Percentiles rank a stretch among this genome's conserved stretches.
phyloP scores from a whole-genome alignment of 2,329 filamentous ascomycete genomes.

The Apiospora pterosperma region DNA sequence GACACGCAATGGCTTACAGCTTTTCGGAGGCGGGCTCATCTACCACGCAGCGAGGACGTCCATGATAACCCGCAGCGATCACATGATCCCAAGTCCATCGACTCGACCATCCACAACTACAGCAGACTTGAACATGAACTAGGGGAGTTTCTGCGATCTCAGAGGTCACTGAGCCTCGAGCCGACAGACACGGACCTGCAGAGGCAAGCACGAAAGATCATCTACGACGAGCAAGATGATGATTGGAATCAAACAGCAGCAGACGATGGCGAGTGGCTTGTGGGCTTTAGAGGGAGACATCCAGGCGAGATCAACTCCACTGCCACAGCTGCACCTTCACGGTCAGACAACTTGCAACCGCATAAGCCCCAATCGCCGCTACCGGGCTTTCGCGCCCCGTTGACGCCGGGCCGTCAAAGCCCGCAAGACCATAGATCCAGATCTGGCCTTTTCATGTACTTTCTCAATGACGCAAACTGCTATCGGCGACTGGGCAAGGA shows the following conservation, averaged over 20 bases:
- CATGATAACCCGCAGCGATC: conserved; percentile 45
- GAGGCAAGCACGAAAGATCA: conserved; percentile 55
- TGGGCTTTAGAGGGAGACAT: conserved; percentile 49
- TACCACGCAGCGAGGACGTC: conserved; percentile 56
- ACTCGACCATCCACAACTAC: conserved; percentile 58
- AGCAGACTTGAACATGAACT: conserved; percentile 54
- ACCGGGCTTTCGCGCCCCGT: neutral
- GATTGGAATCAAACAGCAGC: conserved; percentile 62
- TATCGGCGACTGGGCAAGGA: conserved; percentile 53
- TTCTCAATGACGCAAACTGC: conserved; percentile 59
- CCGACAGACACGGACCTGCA: conserved; percentile 54
- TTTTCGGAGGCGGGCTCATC: conserved; percentile 53
- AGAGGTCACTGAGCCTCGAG: conserved; percentile 41
- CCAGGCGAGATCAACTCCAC: conserved; percentile 16
- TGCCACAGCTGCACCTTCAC: conserved; percentile 15
- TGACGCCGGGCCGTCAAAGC: neutral
- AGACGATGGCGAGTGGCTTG: conserved; percentile 52
- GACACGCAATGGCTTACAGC: conserved; percentile 52
- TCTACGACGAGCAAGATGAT: conserved; percentile 56
- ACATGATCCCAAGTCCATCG: conserved; percentile 51
- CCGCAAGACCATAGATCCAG: conserved; percentile 1
- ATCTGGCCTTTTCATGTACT: conserved; percentile 32
- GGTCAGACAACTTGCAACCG: conserved; percentile 8
- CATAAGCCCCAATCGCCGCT: conserved; percentile 10
- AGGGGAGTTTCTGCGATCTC: conserved; percentile 46